A percentile compares a stretch with the other conserved stretches of the same genome.
Evolutionary conservation across 352 stramenopile species (phyloP).

Genomic region (Globisporangium spiculum): DNA sequence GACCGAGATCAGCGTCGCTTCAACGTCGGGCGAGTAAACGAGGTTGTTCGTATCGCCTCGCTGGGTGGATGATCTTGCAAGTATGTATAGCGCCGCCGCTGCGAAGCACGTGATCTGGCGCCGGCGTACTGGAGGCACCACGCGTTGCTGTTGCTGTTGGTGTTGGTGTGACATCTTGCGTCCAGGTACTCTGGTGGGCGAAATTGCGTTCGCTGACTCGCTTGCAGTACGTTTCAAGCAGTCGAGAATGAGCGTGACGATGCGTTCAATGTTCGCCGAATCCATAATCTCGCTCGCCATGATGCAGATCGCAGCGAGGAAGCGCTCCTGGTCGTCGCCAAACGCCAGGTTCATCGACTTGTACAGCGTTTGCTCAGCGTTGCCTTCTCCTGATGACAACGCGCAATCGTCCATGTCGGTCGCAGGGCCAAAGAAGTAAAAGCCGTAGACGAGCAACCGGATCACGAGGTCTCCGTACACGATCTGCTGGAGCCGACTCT

Average conservation of each 20-base stretch:
- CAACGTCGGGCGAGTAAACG: constrained; percentile 39
- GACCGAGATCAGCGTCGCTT: constrained; percentile 46
- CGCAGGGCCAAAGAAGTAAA: constrained; percentile 36
- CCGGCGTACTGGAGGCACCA: constrained; percentile 26
- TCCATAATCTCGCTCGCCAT: constrained; percentile 68
- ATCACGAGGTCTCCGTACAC: constrained; percentile 61
- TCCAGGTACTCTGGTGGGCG: neutral
- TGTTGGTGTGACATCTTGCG: neutral
- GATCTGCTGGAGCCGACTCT: constrained; percentile 58
- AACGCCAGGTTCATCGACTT: constrained; percentile 44
- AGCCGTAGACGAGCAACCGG: constrained; percentile 46
- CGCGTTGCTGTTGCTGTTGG: constrained; percentile 8
- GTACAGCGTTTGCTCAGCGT: constrained; percentile 17
- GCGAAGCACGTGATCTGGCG: constrained; percentile 47
- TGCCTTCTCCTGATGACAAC: neutral
- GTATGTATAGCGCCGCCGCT: constrained; percentile 44
- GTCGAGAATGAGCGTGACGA: constrained; percentile 48
- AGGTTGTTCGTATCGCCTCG: constrained; percentile 48
- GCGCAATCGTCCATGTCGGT: constrained; percentile 7
- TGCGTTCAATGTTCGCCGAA: constrained; percentile 48
- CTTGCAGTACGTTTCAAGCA: constrained; percentile 32
- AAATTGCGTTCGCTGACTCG: constrained; percentile 11
- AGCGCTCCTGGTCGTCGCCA: constrained; percentile 62
- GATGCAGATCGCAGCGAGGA: constrained; percentile 61
- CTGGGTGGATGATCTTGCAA: constrained; percentile 52